Evolutionary conservation across 768 basidiomycete genomes (phyloP), one percentile per base, ranked within the genome.

Genomic region (Cantharellus anzutake): DNA sequence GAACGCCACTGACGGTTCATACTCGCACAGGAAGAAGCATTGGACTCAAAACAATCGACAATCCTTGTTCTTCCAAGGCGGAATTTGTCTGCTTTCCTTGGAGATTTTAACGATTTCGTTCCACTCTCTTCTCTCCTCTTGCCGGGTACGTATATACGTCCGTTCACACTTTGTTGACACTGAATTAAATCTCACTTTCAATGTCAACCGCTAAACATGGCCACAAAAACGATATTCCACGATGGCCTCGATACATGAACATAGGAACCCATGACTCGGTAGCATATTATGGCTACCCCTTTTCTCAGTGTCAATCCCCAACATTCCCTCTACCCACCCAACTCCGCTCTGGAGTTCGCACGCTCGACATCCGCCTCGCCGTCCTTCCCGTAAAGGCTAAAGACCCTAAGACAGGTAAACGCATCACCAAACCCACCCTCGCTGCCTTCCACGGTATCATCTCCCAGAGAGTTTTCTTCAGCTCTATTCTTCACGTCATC

Each of bases 261-360:
- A 29, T 29, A 29, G 20, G 20, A 29, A 29, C 20, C 20, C 20
- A 29, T 29, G 20, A 29, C 20, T 29, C 20, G 20, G 82, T 90
- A 81, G 83, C 88, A 4, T 80, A 88, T 63, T 83, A 89, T 64
- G 85, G 86, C 11, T 87, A 84, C 81, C 86, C 85, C 0, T 71
- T 93, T 42, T 85, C 86, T 0, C 89, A 94, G 67, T 97, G 92
- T 66, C 91, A 96, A 68, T 77, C 78, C 41, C 71, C 72, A 4
- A 67, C 70, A 3, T 83, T 79, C 0, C 78, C 82, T 0, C 78
- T 94, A 35, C 71, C 71, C 38, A 70, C 73, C 20, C 92, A 97
- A 70, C 75, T 97, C 5, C 71, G 73, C 7, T 78, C 79, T 14
- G 92, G 91, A 3, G 83, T 92, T 35, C 81, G 91, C 3, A 77